Base-by-base conservation (phyloP, 768 basidiomycete species). In the Podaxis pistillaris region DNA sequence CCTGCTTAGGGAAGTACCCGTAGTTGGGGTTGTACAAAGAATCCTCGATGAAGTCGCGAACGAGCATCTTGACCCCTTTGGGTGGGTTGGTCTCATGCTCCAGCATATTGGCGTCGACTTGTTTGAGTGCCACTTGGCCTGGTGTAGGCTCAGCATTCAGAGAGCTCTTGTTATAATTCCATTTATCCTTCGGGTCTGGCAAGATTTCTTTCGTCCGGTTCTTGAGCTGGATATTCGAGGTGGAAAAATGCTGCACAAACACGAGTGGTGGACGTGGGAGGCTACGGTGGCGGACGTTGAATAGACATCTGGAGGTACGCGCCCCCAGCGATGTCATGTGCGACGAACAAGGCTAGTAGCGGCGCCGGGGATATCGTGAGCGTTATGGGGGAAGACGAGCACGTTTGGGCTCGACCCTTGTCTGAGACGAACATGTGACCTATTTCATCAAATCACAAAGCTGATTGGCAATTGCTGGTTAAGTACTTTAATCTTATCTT, bases 1-100 rank as follows among this genome's bases (percentile, higher is more conserved):
- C 96, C 69, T 94, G 91, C 68, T 91, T 90, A 33, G 94, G 87
- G 73, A 99, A 98, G 76, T 99, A 99, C 40, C 97, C 97, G 71
- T 99, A 98, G 74, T 96, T 78, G 3, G 94, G 96, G 73, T 99
- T 98, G 78, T 99, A 99, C 40, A 99, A 76, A 7, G 92, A 89
- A 72, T 99, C 97, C 70, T 98, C 94, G 64, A 99, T 94, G 72
- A 91, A 99, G 77, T 99, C 96, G 66, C 97, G 87, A 51, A 89
- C 88, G 38, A 98, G 87, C 93, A 98, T 96, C 74, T 91, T 93
- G 60, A 96, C 95, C 58, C 86, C 80, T 50, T 77, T 84, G 2
- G 95, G 96, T 6, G 93, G 94, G 38, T 75, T 72, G 7, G 72
- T 75, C 57, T 75, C 74, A 61, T 71, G 73, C 66, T 87, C 86